Evolutionary conservation across 305 asterid genomes (phyloP).

Genomic region (Fraxinus dipetala): DNA sequence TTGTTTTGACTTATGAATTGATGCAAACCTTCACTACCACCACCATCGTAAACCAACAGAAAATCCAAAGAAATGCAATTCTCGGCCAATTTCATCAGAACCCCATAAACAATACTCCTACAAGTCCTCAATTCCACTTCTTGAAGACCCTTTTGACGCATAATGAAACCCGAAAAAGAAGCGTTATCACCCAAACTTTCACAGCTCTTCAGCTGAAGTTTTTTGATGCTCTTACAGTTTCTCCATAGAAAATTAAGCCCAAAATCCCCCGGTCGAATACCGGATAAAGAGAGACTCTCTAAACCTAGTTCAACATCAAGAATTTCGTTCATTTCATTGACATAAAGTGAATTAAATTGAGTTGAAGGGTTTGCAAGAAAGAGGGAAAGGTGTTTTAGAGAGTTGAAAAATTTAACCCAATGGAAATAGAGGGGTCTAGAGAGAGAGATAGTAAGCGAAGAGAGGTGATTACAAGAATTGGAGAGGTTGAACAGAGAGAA

Average conservation of each 20-base stretch:
- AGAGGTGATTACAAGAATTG: slow-evolving; percentile 40
- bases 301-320: slow-evolving; percentile 40
- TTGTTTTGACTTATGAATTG: slow-evolving; percentile 51
- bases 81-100: slow-evolving; percentile 49
- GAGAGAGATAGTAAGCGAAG: slow-evolving; percentile 45
- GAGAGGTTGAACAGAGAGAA: slow-evolving; percentile 44
- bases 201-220: slow-evolving; percentile 53
- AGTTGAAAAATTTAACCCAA: slow-evolving; percentile 50
- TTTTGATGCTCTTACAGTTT: slow-evolving; percentile 51
- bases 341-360: slow-evolving; percentile 3
- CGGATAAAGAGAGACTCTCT: slow-evolving; percentile 50
- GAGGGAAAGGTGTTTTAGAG: slow-evolving; percentile 49
- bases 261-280: slow-evolving; percentile 41
- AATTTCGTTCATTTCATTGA: neutral
- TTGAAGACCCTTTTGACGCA: slow-evolving; percentile 26
- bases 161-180: slow-evolving; percentile 44
- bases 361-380: slow-evolving; percentile 28
- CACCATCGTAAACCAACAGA: slow-evolving; percentile 65
- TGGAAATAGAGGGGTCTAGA: slow-evolving; percentile 48
- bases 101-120: slow-evolving; percentile 49
- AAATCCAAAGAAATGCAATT: slow-evolving; percentile 42
- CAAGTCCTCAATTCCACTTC: slow-evolving; percentile 60
- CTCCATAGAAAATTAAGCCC: slow-evolving; percentile 60
- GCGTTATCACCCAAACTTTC: slow-evolving; percentile 60
- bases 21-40: slow-evolving; percentile 57